Evolutionary conservation across 805 yeast species (phyloP), one percentile per base, ranked within the genome.

Genomic region (Candida ulmi): DNA sequence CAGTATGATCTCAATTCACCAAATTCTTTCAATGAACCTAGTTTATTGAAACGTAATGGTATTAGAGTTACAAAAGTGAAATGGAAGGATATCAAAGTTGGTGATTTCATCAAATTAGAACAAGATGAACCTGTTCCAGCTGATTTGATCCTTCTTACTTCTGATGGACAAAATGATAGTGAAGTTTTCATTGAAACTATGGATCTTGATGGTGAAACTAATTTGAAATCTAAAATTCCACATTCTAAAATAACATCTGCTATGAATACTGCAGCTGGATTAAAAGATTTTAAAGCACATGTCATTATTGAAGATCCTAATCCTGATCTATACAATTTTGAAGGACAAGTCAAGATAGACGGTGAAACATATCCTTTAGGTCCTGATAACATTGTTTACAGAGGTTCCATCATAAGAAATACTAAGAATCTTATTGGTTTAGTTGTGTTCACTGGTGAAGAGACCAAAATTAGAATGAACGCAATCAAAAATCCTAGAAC

Each of bases 191-290:
- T 90, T 16, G 99, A 93, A 60, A 93, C 99, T 1, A 88, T 91
- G 91, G 99, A 96, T 1, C 69, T 93, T 36, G 99, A 93, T 62
- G 99, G 99, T 37, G 99, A 93, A 61, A 93, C 98, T 0, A 91
- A 88, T 56, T 68, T 93, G 44, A 93, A 93, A 59, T 71, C 85
- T 8, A 80, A 77, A 50, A 63, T 66, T 16, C 85, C 96, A 0
- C 83, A 81, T 45, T 68, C 72, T 2, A 85, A 80, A 44, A 49
- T 91, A 2, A 70, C 80, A 30, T 72, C 73, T 13, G 46, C 61
- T 11, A 67, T 81, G 32, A 64, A 70, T 17, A 64, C 70, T 3
- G 82, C 78, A 0, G 58, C 69, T 2, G 74, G 74, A 0, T 56
- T 86, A 37, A 70, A 69, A 23, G 64, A 65, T 30, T 56, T 79